Conservation (phyloP, 768 basidiomycete species). For the Trametes punicea region DNA sequence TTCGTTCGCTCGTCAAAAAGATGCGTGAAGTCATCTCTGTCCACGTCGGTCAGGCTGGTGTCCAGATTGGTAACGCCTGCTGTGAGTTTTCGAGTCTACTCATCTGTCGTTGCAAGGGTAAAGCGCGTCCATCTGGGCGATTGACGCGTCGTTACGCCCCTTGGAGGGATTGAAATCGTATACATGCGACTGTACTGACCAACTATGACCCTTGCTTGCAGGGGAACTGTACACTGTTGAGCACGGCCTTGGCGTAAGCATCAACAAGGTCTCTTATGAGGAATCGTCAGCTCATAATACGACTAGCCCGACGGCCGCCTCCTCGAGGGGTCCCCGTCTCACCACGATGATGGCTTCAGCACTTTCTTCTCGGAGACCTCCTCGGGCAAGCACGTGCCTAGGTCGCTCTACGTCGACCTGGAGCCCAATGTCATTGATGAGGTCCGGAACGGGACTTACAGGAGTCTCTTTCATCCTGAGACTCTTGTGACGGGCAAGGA, state of each 20-base stretch:
- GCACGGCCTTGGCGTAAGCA: slow-evolving; percentile 91
- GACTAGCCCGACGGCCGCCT: slow-evolving; percentile 91
- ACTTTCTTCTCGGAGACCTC: slow-evolving; percentile 99
- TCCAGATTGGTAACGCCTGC: slow-evolving; percentile 97
- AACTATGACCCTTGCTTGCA: slow-evolving; percentile 33
- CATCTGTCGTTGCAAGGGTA: neutral
- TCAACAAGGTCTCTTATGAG: slow-evolving; percentile 4
- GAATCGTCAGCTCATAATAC: slow-evolving; percentile 22
- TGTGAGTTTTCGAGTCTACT: slow-evolving; percentile 57
- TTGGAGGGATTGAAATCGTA: neutral
- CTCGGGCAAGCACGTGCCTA: slow-evolving; percentile 94
- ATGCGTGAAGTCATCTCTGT: slow-evolving; percentile 98
- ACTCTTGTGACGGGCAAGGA: slow-evolving; percentile 98
- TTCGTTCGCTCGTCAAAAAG: slow-evolving; percentile 27
- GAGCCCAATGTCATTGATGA: slow-evolving; percentile 99
- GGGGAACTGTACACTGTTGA: slow-evolving; percentile 99
- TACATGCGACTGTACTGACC: slow-evolving; percentile 9
- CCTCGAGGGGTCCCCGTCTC: slow-evolving; percentile 68
- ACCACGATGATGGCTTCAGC: slow-evolving; percentile 88
- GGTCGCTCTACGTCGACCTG: slow-evolving; percentile 95
- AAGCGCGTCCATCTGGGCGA: neutral
- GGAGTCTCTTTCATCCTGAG: slow-evolving; percentile 98
- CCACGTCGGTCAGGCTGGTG: slow-evolving; percentile 98
- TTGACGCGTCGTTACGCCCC: slow-evolving; percentile 19
- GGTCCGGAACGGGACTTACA: slow-evolving; percentile 92